These are phyloP conservation scores for Wickerhamiella azyma DNA, from an alignment of 805 yeast genomes.

Conservation along the genomic window DNA sequence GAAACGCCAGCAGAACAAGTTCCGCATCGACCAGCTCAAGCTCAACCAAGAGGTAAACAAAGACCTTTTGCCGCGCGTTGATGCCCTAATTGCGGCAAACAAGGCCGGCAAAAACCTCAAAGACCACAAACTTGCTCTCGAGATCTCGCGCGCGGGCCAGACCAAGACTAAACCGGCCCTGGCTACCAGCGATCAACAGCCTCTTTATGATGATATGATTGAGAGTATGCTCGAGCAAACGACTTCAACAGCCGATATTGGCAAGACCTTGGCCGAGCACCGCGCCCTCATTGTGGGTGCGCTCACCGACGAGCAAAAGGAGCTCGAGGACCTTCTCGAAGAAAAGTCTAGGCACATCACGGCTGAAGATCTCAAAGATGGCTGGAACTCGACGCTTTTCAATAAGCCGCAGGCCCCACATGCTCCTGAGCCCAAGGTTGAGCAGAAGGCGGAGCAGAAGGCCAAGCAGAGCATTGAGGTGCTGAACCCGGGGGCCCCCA, in stretches of 20 bases:
- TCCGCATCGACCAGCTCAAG: conserved; percentile 60
- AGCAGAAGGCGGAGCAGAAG: background rate
- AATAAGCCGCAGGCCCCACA: conserved; percentile 34
- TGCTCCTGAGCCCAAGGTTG: conserved; percentile 12
- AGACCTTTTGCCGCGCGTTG: conserved; percentile 61
- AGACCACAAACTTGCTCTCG: conserved; percentile 18
- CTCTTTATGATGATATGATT: conserved; percentile 79
- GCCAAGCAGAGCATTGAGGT: background rate
- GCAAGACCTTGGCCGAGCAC: conserved; percentile 40
- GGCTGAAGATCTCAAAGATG: conserved; percentile 83
- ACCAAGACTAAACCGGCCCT: conserved; percentile 21
- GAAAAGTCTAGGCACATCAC: conserved; percentile 69
- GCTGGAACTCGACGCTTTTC: conserved; percentile 74
- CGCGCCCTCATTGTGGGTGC: conserved; percentile 34
- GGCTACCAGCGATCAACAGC: conserved; percentile 23
- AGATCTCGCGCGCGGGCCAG: conserved; percentile 17
- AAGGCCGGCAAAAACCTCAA: conserved; percentile 21
- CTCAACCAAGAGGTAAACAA: conserved; percentile 72
- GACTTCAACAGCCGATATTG: conserved; percentile 36
- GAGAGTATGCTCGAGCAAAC: conserved; percentile 78
- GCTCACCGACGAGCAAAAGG: conserved; percentile 53
- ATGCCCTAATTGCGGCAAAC: conserved; percentile 37
- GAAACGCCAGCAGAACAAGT: conserved; percentile 66
- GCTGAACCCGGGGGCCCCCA: background rate
- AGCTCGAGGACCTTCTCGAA: conserved; percentile 49